Evolutionary conservation across 2,329 filamentous ascomycete genomes (phyloP), one percentile per base, ranked within the genome.

Genomic region (Trichoderma semiorbis): DNA sequence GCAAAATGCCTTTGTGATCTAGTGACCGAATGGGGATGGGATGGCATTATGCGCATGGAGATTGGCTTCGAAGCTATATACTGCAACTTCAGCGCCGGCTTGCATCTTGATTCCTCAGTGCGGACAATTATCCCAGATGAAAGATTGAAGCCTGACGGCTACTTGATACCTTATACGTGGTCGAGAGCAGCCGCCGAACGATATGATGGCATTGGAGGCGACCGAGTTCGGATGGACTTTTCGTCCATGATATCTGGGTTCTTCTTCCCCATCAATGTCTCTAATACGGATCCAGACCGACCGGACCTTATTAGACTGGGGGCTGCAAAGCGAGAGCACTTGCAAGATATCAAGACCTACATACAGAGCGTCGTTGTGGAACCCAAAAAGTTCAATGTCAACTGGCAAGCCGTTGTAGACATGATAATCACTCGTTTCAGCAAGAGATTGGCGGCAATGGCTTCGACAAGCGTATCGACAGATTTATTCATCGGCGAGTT

Each of bases 31-130:
- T 88, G 78, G 90, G 87, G 87, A 11, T 83, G 92, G n/a, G 88
- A 92, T 75, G 90, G 89, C 0, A 83, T 92, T 26, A 79, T 93
- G 2, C 86, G 91, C 12, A 90, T 90, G 85, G 91, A 93, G 76
- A 85, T 86, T 21, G 91, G 91, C 0, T 93, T 93, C 74, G 91
- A 93, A 78, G 84, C 92, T 68, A 91, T 93, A 64, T 82, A 91
- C 24, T 93, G 91, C 78, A 82, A 90, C 68, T 93, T 93, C 60
- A 74, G 75, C 11, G 74, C 81, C 3, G 84, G 83, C 0, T 73
- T 88, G 12, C 77, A 81, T 21, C 76, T 82, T 24, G 72, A 84
- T 1, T 78, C 78, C 5, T 77, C 79, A 28, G 74, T 77, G 32
- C 79, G 78, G n/a, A 77, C 74, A 50, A 72, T 75, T 60, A n/a